Evolutionary conservation across 495 filamentous ascomycete species (phyloP).

Genomic region (Acidomyces sp.): DNA sequence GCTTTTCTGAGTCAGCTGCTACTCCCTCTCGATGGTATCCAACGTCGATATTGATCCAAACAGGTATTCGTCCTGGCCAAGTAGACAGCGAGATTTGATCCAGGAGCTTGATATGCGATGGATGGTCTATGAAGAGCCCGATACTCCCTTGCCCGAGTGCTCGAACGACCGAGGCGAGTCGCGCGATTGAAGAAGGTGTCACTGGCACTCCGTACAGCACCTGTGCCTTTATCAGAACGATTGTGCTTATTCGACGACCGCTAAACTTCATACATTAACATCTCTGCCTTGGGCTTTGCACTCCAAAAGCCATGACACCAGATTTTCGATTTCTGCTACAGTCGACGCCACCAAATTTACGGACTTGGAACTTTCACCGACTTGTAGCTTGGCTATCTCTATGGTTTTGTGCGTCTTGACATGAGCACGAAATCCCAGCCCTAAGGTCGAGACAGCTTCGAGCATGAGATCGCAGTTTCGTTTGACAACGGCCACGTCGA

Average conservation of each 20-base stretch:
- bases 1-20: constrained; percentile 35
- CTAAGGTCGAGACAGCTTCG: constrained; percentile 42
- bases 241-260: neutral
- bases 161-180: constrained; percentile 41
- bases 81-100: constrained; percentile 28
- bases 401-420: constrained; percentile 84
- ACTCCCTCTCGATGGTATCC: constrained; percentile 67
- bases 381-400: constrained; percentile 61
- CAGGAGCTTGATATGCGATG: constrained; percentile 38
- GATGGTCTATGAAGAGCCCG: constrained; percentile 61
- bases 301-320: constrained; percentile 49
- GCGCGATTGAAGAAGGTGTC: constrained; percentile 44
- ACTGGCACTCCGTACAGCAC: constrained; percentile 67
- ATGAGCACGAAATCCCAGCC: constrained; percentile 62
- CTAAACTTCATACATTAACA: constrained; percentile 49
- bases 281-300: constrained; percentile 36
- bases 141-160: constrained; percentile 41
- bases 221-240: too few species aligned
- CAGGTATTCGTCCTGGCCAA: constrained; percentile 15
- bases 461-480: constrained; percentile 67
- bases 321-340: constrained; percentile 56
- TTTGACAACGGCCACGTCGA: constrained; percentile 55
- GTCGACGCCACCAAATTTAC: constrained; percentile 70
- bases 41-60: constrained; percentile 71
- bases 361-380: constrained; percentile 40